phyloP scores from a whole-genome alignment of 306 rosid species.

The Medicago ruthenica region DNA sequence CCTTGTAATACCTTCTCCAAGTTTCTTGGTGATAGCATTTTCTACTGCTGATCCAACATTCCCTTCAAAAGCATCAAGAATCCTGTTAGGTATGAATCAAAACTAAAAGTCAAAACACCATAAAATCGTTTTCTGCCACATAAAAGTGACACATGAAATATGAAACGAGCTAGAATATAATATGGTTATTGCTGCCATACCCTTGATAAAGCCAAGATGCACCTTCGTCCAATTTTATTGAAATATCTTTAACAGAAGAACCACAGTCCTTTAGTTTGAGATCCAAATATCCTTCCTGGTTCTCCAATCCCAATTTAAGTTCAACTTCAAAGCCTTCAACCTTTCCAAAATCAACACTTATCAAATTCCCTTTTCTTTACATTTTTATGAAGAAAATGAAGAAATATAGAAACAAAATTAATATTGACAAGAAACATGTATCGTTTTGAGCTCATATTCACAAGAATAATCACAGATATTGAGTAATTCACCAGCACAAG shows the following conservation, averaged over 20 bases:
- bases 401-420: conserved; percentile 22
- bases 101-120: conserved; percentile 34
- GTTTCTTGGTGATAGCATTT: conserved; percentile 67
- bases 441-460: conserved; percentile 26
- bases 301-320: conserved; percentile 75
- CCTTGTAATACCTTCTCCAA: conserved; percentile 70
- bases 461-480: conserved; percentile 12
- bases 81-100: conserved; percentile 57
- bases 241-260: conserved; percentile 70
- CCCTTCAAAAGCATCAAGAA: conserved; percentile 85
- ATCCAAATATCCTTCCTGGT: conserved; percentile 74
- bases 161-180: neutral
- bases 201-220: conserved; percentile 99
- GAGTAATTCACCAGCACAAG: conserved; percentile 22
- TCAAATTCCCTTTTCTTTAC: conserved; percentile 47
- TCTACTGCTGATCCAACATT: conserved; percentile 75
- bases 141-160: neutral
- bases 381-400: conserved; percentile 38
- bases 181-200: conserved; percentile 50
- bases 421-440: conserved; percentile 21
- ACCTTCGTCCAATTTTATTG: conserved; percentile 88
- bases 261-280: conserved; percentile 67
- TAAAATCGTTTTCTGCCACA: conserved; percentile 27
- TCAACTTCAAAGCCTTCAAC: conserved; percentile 87
- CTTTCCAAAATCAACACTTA: conserved; percentile 56